Evolutionary conservation across 306 rosid genomes (phyloP), one percentile per base, ranked within the genome.

Genomic region (Benincasa hispida): DNA sequence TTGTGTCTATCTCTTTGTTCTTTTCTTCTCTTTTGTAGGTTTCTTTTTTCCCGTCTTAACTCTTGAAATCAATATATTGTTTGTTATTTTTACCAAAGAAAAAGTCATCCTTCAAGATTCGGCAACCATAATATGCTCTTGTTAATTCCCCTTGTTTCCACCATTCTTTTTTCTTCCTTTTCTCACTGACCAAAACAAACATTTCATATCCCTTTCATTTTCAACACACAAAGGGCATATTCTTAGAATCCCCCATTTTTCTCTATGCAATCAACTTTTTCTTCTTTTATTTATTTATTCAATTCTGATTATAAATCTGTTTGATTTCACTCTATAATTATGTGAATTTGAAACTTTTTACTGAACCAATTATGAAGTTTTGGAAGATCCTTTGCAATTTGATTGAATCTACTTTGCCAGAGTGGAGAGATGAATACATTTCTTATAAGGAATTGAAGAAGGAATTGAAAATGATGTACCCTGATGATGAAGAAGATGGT

Each of bases 351-450:
- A n/a, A 45, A n/a, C n/a, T n/a, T n/a, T n/a, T n/a, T n/a, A n/a
- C n/a, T n/a, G n/a, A n/a, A n/a, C n/a, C n/a, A n/a, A n/a, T n/a
- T n/a, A 93, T 93, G 98, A 93, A 93, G 85, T 93, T 93, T 81
- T 85, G 88, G 91, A 91, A 88, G 84, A 91, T 85, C 72, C 88
- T 93, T 11, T 83, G 89, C 47, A 90, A 72, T 42, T 88, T 84
- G 81, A 87, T 93, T 58, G 97, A 87, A 65, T 91, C 86, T 67
- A 91, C 97, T 45, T 65, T 88, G 27, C 96, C 98, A 1, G 93
- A 88, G 34, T 93, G 98, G 97, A 87, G 83, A n/a, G 96, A 93
- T 84, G 81, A 85, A 81, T 91, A 90, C 76, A 63, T 93, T 63
- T 87, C 92, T 25, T 93, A 93, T 84, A 91, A 93, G 79, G 83